phyloP scores from a whole-genome alignment of 208 protist genomes.

The Polymyxa betae region DNA sequence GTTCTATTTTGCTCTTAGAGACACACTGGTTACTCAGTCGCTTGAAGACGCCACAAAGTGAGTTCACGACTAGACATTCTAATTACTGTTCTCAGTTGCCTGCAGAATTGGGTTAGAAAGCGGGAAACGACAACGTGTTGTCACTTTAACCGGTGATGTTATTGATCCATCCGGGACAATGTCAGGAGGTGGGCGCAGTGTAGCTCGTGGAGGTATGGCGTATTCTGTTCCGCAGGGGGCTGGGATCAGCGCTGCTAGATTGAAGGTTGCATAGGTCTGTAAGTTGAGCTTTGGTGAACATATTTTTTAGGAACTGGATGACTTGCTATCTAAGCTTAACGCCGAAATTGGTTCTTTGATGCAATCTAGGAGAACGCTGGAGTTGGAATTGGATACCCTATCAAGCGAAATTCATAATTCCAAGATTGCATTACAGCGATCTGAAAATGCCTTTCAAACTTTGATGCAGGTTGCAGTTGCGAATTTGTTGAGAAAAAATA shows the following conservation, averaged over 20 bases:
- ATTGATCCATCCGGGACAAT: conserved; percentile 95
- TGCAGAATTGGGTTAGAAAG: conserved; percentile 67
- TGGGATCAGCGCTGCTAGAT: no score
- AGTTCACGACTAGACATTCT: not conserved
- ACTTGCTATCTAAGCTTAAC: not conserved
- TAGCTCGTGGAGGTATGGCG: conserved; percentile 78
- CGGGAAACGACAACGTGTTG: conserved; percentile 58
- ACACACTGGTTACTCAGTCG: conserved; percentile 92
- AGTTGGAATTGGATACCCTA: no score
- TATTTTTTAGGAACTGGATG: not conserved
- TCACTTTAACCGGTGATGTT: conserved; percentile 61
- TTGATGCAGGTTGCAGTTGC: no score
- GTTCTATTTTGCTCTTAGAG: conserved; percentile 93
- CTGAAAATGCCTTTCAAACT: no score
- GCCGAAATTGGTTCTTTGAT: no score
- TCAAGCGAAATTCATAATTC: no score
- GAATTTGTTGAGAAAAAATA: no score
- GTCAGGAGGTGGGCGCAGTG: conserved; percentile 90
- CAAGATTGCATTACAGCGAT: no score
- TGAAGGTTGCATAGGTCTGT: no score
- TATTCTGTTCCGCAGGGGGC: conserved; percentile 60
- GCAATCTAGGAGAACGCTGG: no score
- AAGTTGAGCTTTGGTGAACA: no score
- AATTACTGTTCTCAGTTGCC: not conserved
- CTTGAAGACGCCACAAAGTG: conserved; percentile 78